Evolutionary conservation across 192 early-diverging fungal genomes (phyloP).

Genomic region (Jimgerdemannia flammicorona): DNA sequence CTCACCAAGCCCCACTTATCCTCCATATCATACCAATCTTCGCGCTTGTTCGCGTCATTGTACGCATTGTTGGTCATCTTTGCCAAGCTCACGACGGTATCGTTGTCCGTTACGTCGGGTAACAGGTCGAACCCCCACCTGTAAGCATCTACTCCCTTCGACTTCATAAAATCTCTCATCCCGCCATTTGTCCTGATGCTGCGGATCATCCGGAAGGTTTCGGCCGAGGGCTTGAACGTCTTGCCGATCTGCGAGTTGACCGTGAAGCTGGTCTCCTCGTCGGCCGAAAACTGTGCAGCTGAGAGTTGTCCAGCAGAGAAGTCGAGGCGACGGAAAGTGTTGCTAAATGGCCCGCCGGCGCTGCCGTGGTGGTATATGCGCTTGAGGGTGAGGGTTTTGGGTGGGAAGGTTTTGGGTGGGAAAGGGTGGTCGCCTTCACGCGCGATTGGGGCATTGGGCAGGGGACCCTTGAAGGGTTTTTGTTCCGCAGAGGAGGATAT

Average conservation of each 20-base stretch:
- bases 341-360: conserved; percentile 12
- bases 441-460: background rate
- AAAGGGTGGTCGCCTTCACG: background rate
- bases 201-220: background rate
- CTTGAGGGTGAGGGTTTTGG: conserved; percentile 10
- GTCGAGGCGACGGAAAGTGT: conserved; percentile 20
- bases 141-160: background rate
- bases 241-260: background rate
- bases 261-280: background rate
- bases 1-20: conserved; percentile 57
- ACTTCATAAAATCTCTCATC: background rate
- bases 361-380: conserved; percentile 30
- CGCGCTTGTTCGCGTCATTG: conserved; percentile 43
- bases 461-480: background rate
- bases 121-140: conserved; percentile 10
- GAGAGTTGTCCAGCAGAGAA: background rate
- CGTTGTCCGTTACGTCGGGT: conserved; percentile 71
- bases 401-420: background rate
- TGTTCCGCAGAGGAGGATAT: background rate
- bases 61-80: conserved; percentile 88
- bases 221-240: background rate
- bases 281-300: background rate
- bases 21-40: conserved; percentile 67
- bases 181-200: background rate
- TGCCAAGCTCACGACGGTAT: conserved; percentile 69